A percentile compares a stretch with the other conserved stretches of the same genome.
phyloP scores from a whole-genome alignment of 371 early-diverging fungal genomes.

The Mortierella sp. region DNA sequence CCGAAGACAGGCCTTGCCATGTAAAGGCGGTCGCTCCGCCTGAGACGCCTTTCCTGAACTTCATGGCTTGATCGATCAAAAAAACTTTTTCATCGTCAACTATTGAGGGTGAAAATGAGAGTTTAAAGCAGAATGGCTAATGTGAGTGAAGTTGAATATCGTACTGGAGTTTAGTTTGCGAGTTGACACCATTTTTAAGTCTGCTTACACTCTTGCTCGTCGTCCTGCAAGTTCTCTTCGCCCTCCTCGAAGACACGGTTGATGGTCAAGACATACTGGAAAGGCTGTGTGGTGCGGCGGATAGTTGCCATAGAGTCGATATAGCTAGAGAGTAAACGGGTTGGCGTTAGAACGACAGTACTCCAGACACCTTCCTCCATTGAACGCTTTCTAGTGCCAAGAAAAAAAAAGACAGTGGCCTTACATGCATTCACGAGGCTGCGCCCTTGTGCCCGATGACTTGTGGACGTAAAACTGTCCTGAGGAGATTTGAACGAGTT shows the following conservation, averaged over 20 bases:
- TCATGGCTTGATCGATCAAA: slow-evolving; percentile 67
- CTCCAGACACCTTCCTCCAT: not conserved
- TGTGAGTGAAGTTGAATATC: not conserved
- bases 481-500: slow-evolving; percentile 66
- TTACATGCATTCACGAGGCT: slow-evolving; percentile 54
- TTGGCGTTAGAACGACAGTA: not conserved
- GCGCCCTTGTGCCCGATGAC: slow-evolving; percentile 35
- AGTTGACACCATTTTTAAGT: not conserved
- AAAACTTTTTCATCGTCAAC: slow-evolving; percentile 69
- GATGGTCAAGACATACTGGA: slow-evolving; percentile 76
- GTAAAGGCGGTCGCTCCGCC: slow-evolving; percentile 49
- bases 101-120: not conserved
- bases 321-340: slow-evolving; percentile 45
- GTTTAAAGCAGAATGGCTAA: not conserved
- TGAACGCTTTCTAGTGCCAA: not conserved
- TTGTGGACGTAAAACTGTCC: slow-evolving; percentile 68
- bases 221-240: slow-evolving; percentile 70
- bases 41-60: slow-evolving; percentile 59
- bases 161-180: not conserved
- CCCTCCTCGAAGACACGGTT: slow-evolving; percentile 82
- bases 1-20: slow-evolving; percentile 52
- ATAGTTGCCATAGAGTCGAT: slow-evolving; percentile 72
- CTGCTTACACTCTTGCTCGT: slow-evolving; percentile 54
- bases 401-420: not conserved
- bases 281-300: slow-evolving; percentile 66